Conservation (phyloP, 345 rosid genomes). For the Hibiscus trionum region DNA sequence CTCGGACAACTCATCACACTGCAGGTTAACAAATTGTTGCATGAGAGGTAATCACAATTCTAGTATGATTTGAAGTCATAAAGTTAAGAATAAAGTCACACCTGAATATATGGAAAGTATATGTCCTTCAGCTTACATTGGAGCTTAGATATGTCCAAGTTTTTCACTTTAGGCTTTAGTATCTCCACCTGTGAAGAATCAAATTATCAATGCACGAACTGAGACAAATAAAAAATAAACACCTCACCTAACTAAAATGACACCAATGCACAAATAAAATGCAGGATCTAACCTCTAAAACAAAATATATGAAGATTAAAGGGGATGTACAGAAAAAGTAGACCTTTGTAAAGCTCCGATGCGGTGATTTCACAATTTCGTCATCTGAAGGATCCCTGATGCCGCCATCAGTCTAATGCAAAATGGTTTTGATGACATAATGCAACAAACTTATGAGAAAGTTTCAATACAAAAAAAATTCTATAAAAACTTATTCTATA, state of each 20-base stretch:
- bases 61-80: not conserved
- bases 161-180: slow-evolving; percentile 35
- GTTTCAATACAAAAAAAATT: not conserved
- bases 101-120: slow-evolving; percentile 84
- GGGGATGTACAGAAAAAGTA: not conserved
- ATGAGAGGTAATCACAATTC: not conserved
- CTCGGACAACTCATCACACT: slow-evolving; percentile 56
- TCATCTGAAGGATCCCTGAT: slow-evolving; percentile 47
- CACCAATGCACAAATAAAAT: not conserved
- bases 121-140: slow-evolving; percentile 73
- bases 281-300: not conserved
- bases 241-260: not conserved
- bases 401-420: slow-evolving; percentile 47
- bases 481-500: not conserved
- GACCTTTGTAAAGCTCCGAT: slow-evolving; percentile 66
- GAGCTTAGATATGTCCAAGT: slow-evolving; percentile 34
- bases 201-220: not conserved
- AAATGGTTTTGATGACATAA: not conserved
- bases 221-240: not conserved
- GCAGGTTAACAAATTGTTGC: slow-evolving; percentile 13
- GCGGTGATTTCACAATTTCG: slow-evolving; percentile 43
- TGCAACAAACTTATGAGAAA: slow-evolving; percentile 6
- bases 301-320: not conserved
- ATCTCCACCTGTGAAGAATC: slow-evolving; percentile 46
- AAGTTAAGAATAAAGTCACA: slow-evolving; percentile 10